Base-by-base conservation (phyloP, 1,284 basidiomycete genomes). In the Phlebopus sp. region DNA sequence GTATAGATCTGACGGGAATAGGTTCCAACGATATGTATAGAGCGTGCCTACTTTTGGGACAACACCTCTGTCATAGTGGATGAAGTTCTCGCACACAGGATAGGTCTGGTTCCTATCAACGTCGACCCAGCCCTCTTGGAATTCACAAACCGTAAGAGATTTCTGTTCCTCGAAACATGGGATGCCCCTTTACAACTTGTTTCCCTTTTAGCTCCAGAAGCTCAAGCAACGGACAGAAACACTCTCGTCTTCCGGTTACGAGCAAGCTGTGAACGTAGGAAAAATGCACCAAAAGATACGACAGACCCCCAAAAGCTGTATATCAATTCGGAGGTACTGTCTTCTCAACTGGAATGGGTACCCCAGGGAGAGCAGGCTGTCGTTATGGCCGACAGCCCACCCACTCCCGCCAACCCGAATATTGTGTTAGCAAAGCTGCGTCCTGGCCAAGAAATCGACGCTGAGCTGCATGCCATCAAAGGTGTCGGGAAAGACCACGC, bases 401-500 rank as follows among this genome's bases (percentile, higher is more conserved):
- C 93, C 0, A 73, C 71, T 5, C 81, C 92, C 1, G 88, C 89
- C 5, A 87, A 93, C 57, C 77, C 77, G 17, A 84, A 96, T 62
- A 96, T 98, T 56, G 84, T 99, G 18, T 76, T 99, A 25, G 90
- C 89, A n/a, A 99, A 99, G 69, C 72, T 99, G 40, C 75, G 94
- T 37, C 96, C 96, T 0, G 96, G 95, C 3, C 90, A 95, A 65
- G 76, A 78, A 41, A 74, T 97, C 36, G 77, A 89, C 30, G 80
- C 95, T 69, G 92, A 97, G 64, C 64, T 97, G 51, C 95, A 99
- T 65, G 95, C 93, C 40, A 77, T 95, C 51, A 98, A 98, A 65
- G 92, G 94, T 6, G 82, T 92, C n/a, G 95, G 93, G 17, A 92
- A 91, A 59, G 93, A 96, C 59, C 97, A 99, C 63, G 94, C 97